These are phyloP conservation scores for Globisporangium echinulatum DNA, from an alignment of 352 stramenopile genomes.

Conservation along the genomic window DNA sequence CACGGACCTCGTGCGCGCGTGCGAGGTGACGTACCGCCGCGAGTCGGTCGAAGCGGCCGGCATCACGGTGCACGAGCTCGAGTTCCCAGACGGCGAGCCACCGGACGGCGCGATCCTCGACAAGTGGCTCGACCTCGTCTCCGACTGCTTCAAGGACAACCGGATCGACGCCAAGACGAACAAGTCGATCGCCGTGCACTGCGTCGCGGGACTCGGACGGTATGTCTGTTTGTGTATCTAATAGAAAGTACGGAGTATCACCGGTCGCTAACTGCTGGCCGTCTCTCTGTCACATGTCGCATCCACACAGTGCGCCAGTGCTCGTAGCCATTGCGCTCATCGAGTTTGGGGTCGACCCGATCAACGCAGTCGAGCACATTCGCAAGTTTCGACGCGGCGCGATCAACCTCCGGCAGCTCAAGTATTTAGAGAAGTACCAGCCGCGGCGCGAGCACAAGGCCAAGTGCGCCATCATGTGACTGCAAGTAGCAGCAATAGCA, in stretches of 20 bases:
- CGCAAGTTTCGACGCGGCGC: slow-evolving; percentile 91
- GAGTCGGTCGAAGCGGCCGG: slow-evolving; percentile 90
- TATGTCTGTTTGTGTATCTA: slow-evolving; percentile 18
- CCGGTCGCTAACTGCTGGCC: slow-evolving; percentile 2
- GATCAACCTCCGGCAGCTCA: slow-evolving; percentile 97
- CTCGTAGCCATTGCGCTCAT: slow-evolving; percentile 98
- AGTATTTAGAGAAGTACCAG: slow-evolving; percentile 96
- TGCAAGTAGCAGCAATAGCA: too few species aligned
- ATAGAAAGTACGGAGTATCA: neutral
- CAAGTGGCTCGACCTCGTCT: slow-evolving; percentile 93
- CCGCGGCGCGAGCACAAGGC: slow-evolving; percentile 60
- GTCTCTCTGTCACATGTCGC: neutral
- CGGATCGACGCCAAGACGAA: slow-evolving; percentile 49
- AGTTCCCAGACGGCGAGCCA: slow-evolving; percentile 95
- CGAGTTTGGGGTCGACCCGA: slow-evolving; percentile 93
- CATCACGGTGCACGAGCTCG: slow-evolving; percentile 92
- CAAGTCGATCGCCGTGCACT: slow-evolving; percentile 96
- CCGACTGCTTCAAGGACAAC: slow-evolving; percentile 91
- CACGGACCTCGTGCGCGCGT: slow-evolving; percentile 93
- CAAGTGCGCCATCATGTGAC: slow-evolving; percentile 85
- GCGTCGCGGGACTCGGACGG: slow-evolving; percentile 95
- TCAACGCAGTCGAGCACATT: slow-evolving; percentile 97
- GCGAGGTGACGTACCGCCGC: slow-evolving; percentile 92
- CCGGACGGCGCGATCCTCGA: slow-evolving; percentile 91
- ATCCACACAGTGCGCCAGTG: slow-evolving; percentile 79